Percentiles rank a stretch among this genome's conserved stretches.
Conservation (phyloP, 352 stramenopile species). For the Phytopythium aichiense region DNA sequence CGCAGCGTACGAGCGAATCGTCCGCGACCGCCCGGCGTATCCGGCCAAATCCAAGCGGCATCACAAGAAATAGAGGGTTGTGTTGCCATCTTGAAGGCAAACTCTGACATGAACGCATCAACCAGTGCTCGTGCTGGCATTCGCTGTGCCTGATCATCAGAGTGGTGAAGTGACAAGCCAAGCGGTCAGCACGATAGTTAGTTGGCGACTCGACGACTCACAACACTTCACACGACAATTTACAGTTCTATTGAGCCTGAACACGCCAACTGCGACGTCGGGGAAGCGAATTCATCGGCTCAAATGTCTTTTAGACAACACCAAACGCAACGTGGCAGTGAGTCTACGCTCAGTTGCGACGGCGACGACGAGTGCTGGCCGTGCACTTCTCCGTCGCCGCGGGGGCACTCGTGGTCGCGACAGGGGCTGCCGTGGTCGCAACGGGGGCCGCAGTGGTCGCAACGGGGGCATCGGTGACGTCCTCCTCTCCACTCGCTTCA, state of each 20-base stretch:
- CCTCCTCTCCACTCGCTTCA: background rate
- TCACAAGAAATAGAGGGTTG: background rate
- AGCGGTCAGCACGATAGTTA: too few relatives aligned
- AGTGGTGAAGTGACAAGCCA: too few relatives aligned
- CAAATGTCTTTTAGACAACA: background rate
- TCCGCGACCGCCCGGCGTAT: background rate
- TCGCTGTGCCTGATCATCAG: too few relatives aligned
- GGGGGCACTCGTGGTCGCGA: slow-evolving; percentile 7
- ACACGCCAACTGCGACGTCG: background rate
- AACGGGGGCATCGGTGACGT: background rate
- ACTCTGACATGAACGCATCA: too few relatives aligned
- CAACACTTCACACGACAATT: background rate
- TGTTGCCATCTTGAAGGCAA: too few relatives aligned
- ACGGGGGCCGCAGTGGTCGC: background rate
- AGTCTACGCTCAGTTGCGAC: slow-evolving; percentile 15
- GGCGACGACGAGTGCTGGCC: slow-evolving; percentile 14
- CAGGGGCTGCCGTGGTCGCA: background rate
- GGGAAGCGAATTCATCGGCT: background rate
- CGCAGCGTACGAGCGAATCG: background rate
- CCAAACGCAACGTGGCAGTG: background rate
- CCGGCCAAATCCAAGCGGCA: background rate
- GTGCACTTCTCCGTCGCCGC: slow-evolving; percentile 9
- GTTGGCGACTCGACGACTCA: too few relatives aligned
- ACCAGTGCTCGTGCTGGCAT: too few relatives aligned
- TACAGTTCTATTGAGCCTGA: background rate